Evolutionary conservation across 805 yeast genomes (phyloP), one percentile per base, ranked within the genome.

Genomic region (Yarrowia deformans): DNA sequence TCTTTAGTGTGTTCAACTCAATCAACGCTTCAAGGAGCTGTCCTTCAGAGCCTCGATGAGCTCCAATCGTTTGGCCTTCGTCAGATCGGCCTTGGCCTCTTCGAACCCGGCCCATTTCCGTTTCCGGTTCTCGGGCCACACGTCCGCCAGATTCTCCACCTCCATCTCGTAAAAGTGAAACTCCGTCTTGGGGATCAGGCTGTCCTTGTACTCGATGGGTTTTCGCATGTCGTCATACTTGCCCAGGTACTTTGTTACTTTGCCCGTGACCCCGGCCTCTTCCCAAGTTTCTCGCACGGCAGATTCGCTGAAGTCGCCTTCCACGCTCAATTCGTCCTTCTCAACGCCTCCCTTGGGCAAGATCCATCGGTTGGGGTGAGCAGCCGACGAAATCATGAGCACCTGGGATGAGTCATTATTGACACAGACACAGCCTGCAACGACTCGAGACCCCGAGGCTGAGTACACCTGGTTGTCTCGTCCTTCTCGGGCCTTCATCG

Each of bases 341-440:
- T 95, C 99, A 48, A 93, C 88, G 1, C 99, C 99, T 42, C 99
- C 99, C 77, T 95, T 95, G 5, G 99, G 99, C 4, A 95, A 78
- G 8, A 95, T 91, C 97, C 97, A 94, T 73, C 83, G 83, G 70
- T 86, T 85, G 50, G 82, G 83, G 71, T 87, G 88, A 8, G 88
- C 88, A 14, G 89, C 82, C 1, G 98, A 91, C 69, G 90, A 84
- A 32, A 95, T 85, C 87, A 95, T 85, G 10, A 95, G 83, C 19
- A 94, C 93, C 73, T 87, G 84, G 37, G 82, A 83, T 69, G 83
- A 84, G 35, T 83, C 81, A 1, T 78, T 76, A 73, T 88, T 86
- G 60, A 94, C 79, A 34, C 94, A 88, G 12, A 95, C 85, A 73
- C 97, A 90, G 0, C 99, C 99, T 4, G 98, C 97, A 9, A 95